These are phyloP conservation scores for Corynespora cassiicola DNA, from an alignment of 2,329 filamentous ascomycete genomes.

Conservation along the genomic window DNA sequence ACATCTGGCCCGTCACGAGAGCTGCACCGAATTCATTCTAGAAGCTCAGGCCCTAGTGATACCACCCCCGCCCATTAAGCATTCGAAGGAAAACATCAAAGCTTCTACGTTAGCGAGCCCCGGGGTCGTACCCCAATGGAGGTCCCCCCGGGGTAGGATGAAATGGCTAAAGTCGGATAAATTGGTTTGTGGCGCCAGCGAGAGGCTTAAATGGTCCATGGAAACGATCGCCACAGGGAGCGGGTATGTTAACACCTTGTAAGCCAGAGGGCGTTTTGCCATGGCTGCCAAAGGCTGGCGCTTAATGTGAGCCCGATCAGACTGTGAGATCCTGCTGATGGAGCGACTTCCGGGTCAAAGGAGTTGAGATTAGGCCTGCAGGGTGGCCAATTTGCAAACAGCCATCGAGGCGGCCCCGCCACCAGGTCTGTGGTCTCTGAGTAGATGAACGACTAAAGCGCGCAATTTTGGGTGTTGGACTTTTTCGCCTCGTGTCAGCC, in stretches of 20 bases:
- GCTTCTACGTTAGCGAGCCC: slow-evolving; percentile 8
- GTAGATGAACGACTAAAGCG: slow-evolving; percentile 13
- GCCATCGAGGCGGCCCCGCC: slow-evolving; percentile 8
- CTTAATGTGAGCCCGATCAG: slow-evolving; percentile 15
- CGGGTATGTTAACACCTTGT: slow-evolving; percentile 8
- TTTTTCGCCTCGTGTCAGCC: slow-evolving; percentile 7
- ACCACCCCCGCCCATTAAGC: slow-evolving; percentile 5
- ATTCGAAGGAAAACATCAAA: slow-evolving; percentile 15
- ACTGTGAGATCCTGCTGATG: slow-evolving; percentile 13
- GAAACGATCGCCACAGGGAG: slow-evolving; percentile 21
- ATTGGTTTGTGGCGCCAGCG: slow-evolving; percentile 9
- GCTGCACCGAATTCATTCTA: slow-evolving; percentile 16
- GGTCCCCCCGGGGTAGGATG: slow-evolving; percentile 11
- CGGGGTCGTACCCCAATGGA: slow-evolving; percentile 13
- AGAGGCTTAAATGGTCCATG: slow-evolving; percentile 12
- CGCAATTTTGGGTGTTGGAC: slow-evolving; percentile 20
- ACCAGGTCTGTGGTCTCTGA: slow-evolving; percentile 13
- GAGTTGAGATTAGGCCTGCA: slow-evolving; percentile 13
- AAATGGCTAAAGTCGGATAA: slow-evolving; percentile 25
- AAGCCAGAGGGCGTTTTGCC: slow-evolving; percentile 14
- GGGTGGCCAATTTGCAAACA: slow-evolving; percentile 4
- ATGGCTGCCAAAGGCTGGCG: slow-evolving; percentile 6
- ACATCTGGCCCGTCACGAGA: slow-evolving; percentile 16
- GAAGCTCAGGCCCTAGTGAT: slow-evolving; percentile 21
- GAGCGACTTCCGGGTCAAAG: slow-evolving; percentile 20